These are phyloP conservation scores for Spongiforma sp. DNA, from an alignment of 1,284 basidiomycete species.

Conservation along the genomic window DNA sequence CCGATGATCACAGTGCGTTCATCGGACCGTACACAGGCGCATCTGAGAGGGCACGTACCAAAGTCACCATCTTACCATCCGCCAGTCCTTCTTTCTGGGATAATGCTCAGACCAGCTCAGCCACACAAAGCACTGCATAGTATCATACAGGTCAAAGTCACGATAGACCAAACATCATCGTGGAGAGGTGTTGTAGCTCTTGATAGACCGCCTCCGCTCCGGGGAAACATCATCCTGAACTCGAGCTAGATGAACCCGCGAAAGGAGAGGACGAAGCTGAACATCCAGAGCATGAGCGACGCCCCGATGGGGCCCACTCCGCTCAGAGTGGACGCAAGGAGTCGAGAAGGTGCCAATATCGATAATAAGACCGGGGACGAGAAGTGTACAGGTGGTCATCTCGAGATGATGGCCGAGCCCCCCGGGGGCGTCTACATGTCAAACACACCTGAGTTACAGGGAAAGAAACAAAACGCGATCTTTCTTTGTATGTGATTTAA, in stretches of 20 bases:
- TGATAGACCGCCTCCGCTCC: slow-evolving; percentile 57
- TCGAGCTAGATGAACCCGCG: slow-evolving; percentile 64
- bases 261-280: slow-evolving; percentile 57
- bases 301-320: slow-evolving; percentile 57
- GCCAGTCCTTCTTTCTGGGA: slow-evolving; percentile 51
- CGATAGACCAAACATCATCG: slow-evolving; percentile 53
- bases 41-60: slow-evolving; percentile 44
- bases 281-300: slow-evolving; percentile 60
- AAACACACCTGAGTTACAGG: neutral
- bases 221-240: slow-evolving; percentile 57
- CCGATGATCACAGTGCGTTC: slow-evolving; percentile 6
- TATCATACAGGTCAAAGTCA: slow-evolving; percentile 62
- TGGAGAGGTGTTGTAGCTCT: slow-evolving; percentile 51
- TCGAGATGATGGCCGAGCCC: slow-evolving; percentile 57
- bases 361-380: slow-evolving; percentile 57
- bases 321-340: slow-evolving; percentile 57
- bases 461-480: slow-evolving; percentile 13
- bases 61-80: slow-evolving; percentile 62
- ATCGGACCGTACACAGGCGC: neutral
- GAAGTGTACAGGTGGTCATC: slow-evolving; percentile 52
- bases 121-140: slow-evolving; percentile 53
- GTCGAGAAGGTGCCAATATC: slow-evolving; percentile 71
- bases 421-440: slow-evolving; percentile 49
- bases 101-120: slow-evolving; percentile 56
- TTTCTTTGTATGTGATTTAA: slow-evolving; percentile 36